Percentiles rank a stretch among this genome's conserved stretches.
Conservation (phyloP, 306 rosid species). For the Myrica gale region DNA sequence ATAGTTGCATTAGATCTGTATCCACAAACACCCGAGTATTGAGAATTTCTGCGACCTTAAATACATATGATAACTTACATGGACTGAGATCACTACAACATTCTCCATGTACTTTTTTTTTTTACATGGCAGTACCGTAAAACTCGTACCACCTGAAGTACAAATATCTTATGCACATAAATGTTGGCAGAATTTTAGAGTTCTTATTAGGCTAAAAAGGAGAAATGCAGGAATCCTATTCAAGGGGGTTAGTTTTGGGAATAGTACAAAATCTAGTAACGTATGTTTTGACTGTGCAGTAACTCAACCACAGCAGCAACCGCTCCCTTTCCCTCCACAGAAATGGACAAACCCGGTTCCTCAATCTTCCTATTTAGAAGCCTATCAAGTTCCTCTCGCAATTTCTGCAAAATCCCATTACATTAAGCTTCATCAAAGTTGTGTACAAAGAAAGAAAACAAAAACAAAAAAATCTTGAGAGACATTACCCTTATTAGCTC, state of each 20-base stretch:
- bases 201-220: too few relatives aligned
- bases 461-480: conserved; percentile 11
- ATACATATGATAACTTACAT: not conserved
- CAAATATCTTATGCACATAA: not conserved
- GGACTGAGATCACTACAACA: not conserved
- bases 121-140: not conserved
- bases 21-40: not conserved
- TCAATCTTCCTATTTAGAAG: conserved; percentile 76
- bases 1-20: not conserved
- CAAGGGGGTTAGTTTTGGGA: not conserved
- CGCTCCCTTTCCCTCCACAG: conserved; percentile 71
- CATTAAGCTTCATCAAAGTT: conserved; percentile 16
- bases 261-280: not conserved
- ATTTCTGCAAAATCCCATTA: conserved; percentile 51
- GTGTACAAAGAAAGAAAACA: not conserved
- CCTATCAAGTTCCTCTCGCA: conserved; percentile 84
- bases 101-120: not conserved
- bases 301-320: conserved; percentile 84
- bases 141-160: not conserved
- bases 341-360: conserved; percentile 77
- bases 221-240: too few relatives aligned
- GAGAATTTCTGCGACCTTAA: not conserved
- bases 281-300: conserved; percentile 51
- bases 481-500: conserved; percentile 73
- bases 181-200: not conserved